A percentile compares a stretch with the other conserved stretches of the same genome.
These are phyloP conservation scores for Picea abies DNA, from an alignment of 83 land plant genomes.

Conservation along the genomic window DNA sequence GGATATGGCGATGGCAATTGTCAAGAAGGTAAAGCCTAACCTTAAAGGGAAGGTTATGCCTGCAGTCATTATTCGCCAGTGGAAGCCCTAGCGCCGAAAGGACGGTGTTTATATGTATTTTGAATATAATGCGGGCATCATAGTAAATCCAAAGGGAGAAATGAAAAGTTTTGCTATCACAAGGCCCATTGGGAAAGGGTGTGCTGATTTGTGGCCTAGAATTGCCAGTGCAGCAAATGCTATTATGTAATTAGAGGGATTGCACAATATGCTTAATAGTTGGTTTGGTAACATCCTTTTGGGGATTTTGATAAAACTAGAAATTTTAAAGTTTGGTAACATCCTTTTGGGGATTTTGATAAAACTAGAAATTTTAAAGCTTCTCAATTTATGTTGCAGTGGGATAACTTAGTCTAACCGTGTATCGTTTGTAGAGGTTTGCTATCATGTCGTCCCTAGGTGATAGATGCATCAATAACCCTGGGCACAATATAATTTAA, in stretches of 20 bases:
- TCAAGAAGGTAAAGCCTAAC: constrained; percentile 51
- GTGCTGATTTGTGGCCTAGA: constrained; percentile 37
- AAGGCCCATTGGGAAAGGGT: constrained; percentile 35
- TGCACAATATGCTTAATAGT: no score
- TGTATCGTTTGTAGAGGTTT: no score
- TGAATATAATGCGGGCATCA: constrained; percentile 28
- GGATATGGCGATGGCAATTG: constrained; percentile 55
- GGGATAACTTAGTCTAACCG: no score
- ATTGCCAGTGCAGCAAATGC: constrained; percentile 43
- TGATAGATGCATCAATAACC: no score
- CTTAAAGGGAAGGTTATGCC: constrained; percentile 64
- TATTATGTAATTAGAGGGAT: constrained; percentile 12
- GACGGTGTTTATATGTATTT: constrained; percentile 38
- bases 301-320: no score
- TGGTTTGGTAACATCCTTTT: no score
- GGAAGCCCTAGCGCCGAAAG: constrained; percentile 65
- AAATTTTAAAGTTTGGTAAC: no score
- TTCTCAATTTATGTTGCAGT: no score
- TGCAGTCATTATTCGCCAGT: constrained; percentile 48
- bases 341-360: no score
- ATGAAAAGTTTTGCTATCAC: constrained; percentile 41
- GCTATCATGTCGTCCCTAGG: no score
- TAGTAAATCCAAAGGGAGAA: constrained; percentile 36
- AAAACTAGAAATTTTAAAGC: no score
- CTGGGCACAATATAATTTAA: no score